phyloP scores from a whole-genome alignment of 2,329 filamentous ascomycete species.

The Hortaea werneckii region DNA sequence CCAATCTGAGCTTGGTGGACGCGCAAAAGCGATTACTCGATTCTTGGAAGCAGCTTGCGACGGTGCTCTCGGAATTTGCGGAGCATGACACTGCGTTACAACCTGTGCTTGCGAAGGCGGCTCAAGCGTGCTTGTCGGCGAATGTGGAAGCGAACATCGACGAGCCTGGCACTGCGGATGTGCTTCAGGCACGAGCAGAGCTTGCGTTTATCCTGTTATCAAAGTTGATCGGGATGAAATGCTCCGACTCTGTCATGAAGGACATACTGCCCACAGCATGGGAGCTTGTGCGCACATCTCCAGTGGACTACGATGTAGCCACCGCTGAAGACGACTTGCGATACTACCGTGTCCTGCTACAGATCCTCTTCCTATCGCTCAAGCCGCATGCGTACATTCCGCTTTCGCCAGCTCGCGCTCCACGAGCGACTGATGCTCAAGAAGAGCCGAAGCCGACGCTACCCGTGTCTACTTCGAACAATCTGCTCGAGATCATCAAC shows the following conservation, averaged over 20 bases:
- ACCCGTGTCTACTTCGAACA: slow-evolving; percentile 37
- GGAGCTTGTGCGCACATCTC: slow-evolving; percentile 47
- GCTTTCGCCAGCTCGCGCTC: background rate
- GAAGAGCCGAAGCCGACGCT: slow-evolving; percentile 10
- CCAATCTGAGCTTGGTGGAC: slow-evolving; percentile 84
- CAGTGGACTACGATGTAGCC: slow-evolving; percentile 49
- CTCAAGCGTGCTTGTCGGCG: slow-evolving; percentile 65
- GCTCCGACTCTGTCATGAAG: slow-evolving; percentile 42
- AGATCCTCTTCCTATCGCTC: slow-evolving; percentile 73
- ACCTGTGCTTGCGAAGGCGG: slow-evolving; percentile 62
- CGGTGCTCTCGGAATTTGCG: slow-evolving; percentile 64
- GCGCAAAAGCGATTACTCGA: slow-evolving; percentile 79
- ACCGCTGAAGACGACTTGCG: slow-evolving; percentile 47
- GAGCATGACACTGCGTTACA: slow-evolving; percentile 48
- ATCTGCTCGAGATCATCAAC: slow-evolving; percentile 69
- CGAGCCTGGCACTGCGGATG: slow-evolving; percentile 69
- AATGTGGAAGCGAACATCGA: slow-evolving; percentile 65
- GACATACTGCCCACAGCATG: slow-evolving; percentile 49
- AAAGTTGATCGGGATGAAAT: slow-evolving; percentile 52
- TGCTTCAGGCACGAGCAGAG: slow-evolving; percentile 67
- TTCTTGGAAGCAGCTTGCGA: slow-evolving; percentile 78
- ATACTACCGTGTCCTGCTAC: slow-evolving; percentile 77
- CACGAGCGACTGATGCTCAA: background rate
- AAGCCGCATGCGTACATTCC: slow-evolving; percentile 44
- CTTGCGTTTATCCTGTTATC: slow-evolving; percentile 76